Conservation (phyloP, 805 yeast genomes). For the Candida khao-thaluensis region DNA sequence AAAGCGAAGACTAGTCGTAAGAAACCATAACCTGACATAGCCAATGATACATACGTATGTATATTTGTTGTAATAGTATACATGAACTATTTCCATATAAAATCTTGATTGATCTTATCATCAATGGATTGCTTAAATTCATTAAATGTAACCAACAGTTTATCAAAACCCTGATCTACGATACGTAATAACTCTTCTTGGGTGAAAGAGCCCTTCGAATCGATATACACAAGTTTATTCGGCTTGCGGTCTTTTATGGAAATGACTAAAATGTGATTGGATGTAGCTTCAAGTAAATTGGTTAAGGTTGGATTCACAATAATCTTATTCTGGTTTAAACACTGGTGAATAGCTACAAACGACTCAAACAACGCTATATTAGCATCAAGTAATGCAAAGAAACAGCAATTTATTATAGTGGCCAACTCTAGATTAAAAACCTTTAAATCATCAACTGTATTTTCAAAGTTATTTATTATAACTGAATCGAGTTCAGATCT, state of each 20-base stretch:
- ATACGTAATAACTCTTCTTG: constrained; percentile 52
- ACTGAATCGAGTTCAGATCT: constrained; percentile 23
- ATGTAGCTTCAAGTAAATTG: constrained; percentile 43
- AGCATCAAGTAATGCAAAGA: constrained; percentile 76
- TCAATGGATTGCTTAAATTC: constrained; percentile 46
- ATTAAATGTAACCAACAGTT: constrained; percentile 46
- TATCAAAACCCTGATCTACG: constrained; percentile 49
- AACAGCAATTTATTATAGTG: constrained; percentile 58
- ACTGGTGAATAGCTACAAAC: constrained; percentile 51
- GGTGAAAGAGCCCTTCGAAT: constrained; percentile 69
- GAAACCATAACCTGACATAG: too few species aligned
- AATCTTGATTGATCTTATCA: constrained; percentile 50
- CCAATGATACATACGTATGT: too few species aligned
- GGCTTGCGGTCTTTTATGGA: constrained; percentile 51
- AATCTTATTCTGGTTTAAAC: constrained; percentile 23
- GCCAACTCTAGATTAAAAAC: constrained; percentile 39
- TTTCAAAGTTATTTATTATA: constrained; percentile 19
- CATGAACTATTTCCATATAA: constrained; percentile 49
- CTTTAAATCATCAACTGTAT: constrained; percentile 53
- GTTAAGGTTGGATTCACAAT: constrained; percentile 46
- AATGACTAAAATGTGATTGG: constrained; percentile 68
- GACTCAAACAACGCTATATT: constrained; percentile 68
- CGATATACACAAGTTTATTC: constrained; percentile 60
- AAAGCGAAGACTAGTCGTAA: too few species aligned
- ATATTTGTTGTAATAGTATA: too few species aligned